A percentile compares a stretch with the other conserved stretches of the same genome.
phyloP scores from a whole-genome alignment of 1,139 yeast genomes.

The Spathaspora jeffriesii region DNA sequence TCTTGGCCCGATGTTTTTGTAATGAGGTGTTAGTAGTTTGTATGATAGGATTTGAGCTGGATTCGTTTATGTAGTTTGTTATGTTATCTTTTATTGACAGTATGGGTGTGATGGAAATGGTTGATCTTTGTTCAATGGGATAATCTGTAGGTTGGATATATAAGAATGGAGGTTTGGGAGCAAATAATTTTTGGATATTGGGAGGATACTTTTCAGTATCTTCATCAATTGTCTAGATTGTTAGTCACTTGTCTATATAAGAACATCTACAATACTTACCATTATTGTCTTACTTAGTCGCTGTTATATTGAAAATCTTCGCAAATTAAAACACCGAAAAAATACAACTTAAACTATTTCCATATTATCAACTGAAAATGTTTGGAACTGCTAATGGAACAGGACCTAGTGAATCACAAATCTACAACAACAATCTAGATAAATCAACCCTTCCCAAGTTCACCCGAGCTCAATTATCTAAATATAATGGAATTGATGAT shows the following conservation, averaged over 20 bases:
- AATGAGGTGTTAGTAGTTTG: conserved; percentile 4
- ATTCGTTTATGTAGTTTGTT: conserved; percentile 29
- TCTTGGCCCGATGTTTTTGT: conserved; percentile 13
- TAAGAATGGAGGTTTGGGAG: conserved; percentile 68
- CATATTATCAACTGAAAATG: too few relatives aligned
- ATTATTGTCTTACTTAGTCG: background rate
- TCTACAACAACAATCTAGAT: conserved; percentile 22
- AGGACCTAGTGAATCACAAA: conserved; percentile 20
- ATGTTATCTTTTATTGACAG: conserved; percentile 35
- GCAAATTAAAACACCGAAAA: background rate
- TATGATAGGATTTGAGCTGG: conserved; percentile 11
- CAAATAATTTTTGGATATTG: conserved; percentile 64
- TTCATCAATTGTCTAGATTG: conserved; percentile 12
- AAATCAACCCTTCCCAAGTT: conserved; percentile 29
- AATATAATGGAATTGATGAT: conserved; percentile 31
- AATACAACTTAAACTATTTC: background rate
- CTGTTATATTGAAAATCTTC: background rate
- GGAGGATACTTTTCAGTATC: conserved; percentile 57
- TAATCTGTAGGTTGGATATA: conserved; percentile 56
- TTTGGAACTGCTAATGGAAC: background rate
- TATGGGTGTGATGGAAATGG: conserved; percentile 54
- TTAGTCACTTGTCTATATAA: background rate
- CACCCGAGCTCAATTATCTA: conserved; percentile 34
- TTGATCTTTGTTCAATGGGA: conserved; percentile 51
- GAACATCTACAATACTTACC: background rate